Evolutionary conservation across 306 rosid species (phyloP).

Genomic region (Fagus crenata): DNA sequence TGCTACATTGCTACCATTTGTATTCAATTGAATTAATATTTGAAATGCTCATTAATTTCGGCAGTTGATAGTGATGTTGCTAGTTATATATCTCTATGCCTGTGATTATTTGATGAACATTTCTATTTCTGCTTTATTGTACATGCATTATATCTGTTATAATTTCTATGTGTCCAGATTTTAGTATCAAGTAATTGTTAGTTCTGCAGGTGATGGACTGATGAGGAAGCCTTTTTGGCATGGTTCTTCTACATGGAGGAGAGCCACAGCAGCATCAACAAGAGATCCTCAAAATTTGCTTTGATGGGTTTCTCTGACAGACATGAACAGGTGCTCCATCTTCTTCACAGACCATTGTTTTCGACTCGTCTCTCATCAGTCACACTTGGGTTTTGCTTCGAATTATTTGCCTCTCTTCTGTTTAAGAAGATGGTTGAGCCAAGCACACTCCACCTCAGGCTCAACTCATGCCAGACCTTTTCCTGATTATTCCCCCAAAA

Average conservation of each 20-base stretch:
- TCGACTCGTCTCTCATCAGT: slow-evolving; percentile 21
- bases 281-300: slow-evolving; percentile 22
- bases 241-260: slow-evolving; percentile 28
- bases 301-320: slow-evolving; percentile 48
- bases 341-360: slow-evolving; percentile 31
- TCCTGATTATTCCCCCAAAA: slow-evolving; percentile 81
- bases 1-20: not conserved
- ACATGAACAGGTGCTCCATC: slow-evolving; percentile 54
- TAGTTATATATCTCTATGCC: not conserved
- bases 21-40: not conserved
- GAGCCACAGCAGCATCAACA: slow-evolving; percentile 11
- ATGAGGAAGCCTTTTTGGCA: slow-evolving; percentile 31
- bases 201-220: slow-evolving; percentile 35
- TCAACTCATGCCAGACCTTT: slow-evolving; percentile 60
- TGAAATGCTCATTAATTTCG: not conserved
- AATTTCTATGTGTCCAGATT: not conserved
- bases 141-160: not conserved
- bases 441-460: slow-evolving; percentile 27
- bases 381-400: slow-evolving; percentile 15
- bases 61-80: not conserved
- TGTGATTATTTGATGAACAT: not conserved
- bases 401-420: slow-evolving; percentile 21
- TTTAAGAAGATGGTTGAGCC: slow-evolving; percentile 27
- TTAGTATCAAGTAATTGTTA: not conserved
- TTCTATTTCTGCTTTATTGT: not conserved